Percentiles rank a stretch among this genome's conserved stretches.
These are phyloP conservation scores for Erysimum pusillum DNA, from an alignment of 441 rosid species.

Conservation along the genomic window DNA sequence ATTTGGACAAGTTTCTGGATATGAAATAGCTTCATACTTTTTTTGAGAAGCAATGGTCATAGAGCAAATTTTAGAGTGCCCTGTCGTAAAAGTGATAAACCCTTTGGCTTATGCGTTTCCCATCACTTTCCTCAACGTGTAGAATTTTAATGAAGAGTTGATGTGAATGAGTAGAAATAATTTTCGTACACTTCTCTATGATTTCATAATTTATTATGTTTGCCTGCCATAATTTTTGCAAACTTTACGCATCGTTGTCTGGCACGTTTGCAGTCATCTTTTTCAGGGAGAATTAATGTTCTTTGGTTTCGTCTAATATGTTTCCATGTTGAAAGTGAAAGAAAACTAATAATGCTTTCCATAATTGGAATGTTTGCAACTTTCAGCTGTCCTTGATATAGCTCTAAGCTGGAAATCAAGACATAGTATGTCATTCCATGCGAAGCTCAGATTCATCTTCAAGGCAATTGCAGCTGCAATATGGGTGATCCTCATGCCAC, in stretches of 20 bases:
- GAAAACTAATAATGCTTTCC: slow-evolving; percentile 8
- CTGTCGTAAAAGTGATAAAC: background rate
- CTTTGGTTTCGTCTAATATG: background rate
- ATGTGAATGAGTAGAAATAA: slow-evolving; percentile 10
- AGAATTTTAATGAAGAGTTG: background rate
- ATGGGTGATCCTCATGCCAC: slow-evolving; percentile 79
- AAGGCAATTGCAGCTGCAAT: slow-evolving; percentile 74
- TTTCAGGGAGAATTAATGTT: background rate
- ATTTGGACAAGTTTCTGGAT: background rate
- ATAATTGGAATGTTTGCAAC: slow-evolving; percentile 23
- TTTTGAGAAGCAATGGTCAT: no score
- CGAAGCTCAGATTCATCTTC: slow-evolving; percentile 68
- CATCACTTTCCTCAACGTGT: background rate
- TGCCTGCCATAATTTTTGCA: background rate
- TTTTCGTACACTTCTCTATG: background rate
- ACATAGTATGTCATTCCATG: slow-evolving; percentile 67
- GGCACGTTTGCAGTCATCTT: background rate
- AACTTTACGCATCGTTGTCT: no score
- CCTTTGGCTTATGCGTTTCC: background rate
- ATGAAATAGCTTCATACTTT: background rate
- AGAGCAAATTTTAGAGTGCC: background rate
- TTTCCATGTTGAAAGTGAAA: slow-evolving; percentile 8
- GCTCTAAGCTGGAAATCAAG: slow-evolving; percentile 78
- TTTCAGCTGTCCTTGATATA: slow-evolving; percentile 75
- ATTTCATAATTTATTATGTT: background rate